Evolutionary conservation across 1,284 basidiomycete genomes (phyloP).

Genomic region (Marasmius sp.): DNA sequence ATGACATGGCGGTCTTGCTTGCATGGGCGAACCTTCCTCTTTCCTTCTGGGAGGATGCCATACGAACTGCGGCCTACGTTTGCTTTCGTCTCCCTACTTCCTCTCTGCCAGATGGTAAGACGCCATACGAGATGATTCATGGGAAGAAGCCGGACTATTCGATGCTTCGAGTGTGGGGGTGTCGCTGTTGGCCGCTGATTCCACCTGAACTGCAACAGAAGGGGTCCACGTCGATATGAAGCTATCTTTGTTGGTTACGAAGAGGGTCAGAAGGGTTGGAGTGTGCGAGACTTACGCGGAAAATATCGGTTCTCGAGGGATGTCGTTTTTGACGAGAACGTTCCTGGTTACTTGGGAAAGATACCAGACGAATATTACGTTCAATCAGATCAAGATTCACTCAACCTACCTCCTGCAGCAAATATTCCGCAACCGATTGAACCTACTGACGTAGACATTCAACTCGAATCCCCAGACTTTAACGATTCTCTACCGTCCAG

Average conservation of each 20-base stretch:
- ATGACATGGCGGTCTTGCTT: conserved; percentile 23
- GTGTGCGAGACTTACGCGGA: conserved; percentile 4
- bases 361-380: too few species aligned
- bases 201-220: conserved; percentile 21
- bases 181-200: conserved; percentile 20
- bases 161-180: conserved; percentile 18
- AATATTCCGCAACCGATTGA: too few species aligned
- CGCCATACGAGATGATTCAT: neutral
- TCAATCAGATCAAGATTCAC: too few species aligned
- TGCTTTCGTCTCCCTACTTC: neutral
- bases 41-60: neutral
- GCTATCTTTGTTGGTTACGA: conserved; percentile 11
- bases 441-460: too few species aligned
- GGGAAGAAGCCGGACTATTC: neutral
- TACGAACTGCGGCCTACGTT: neutral
- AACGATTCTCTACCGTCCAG: too few species aligned
- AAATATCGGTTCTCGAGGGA: neutral
- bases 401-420: too few species aligned
- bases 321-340: conserved; percentile 6
- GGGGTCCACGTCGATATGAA: conserved; percentile 10
- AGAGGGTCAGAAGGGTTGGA: conserved; percentile 5
- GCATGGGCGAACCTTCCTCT: conserved; percentile 22
- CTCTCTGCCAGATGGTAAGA: neutral
- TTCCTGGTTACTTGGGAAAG: neutral
- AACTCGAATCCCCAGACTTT: too few species aligned